These are phyloP conservation scores for Penicillium malachiteum DNA, from an alignment of 495 filamentous ascomycete genomes.

Conservation along the genomic window DNA sequence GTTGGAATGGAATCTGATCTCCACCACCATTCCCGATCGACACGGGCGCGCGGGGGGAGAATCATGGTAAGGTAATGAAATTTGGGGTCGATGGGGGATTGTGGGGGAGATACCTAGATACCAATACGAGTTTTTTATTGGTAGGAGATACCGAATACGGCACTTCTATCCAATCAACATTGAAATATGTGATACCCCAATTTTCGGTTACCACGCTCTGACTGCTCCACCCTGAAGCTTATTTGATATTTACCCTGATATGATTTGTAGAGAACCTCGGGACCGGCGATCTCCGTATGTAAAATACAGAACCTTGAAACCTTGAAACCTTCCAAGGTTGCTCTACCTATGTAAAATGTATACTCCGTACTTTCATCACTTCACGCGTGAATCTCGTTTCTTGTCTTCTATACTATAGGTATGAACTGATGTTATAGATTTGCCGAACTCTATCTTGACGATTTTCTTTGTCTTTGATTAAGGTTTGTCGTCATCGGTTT, in stretches of 20 bases:
- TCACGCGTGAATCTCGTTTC: too few species aligned
- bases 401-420: not conserved
- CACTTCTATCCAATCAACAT: constrained; percentile 11
- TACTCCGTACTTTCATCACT: too few species aligned
- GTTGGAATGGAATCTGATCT: too few species aligned
- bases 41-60: constrained; percentile 17
- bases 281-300: too few species aligned
- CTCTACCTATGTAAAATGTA: too few species aligned
- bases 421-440: not conserved
- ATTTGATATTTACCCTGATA: not conserved
- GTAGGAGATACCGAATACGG: constrained; percentile 18
- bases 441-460: not conserved
- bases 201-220: too few species aligned
- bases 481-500: not conserved
- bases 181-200: constrained; percentile 1
- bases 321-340: too few species aligned
- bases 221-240: constrained; percentile 16
- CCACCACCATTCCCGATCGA: too few species aligned
- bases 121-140: constrained; percentile 14
- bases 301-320: too few species aligned
- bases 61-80: constrained; percentile 27
- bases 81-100: not conserved
- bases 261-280: too few species aligned
- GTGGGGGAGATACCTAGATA: constrained; percentile 15
- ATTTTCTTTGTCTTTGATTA: not conserved